Conservation (phyloP, 2,329 filamentous ascomycete genomes). For the Trichoderma sp. region DNA sequence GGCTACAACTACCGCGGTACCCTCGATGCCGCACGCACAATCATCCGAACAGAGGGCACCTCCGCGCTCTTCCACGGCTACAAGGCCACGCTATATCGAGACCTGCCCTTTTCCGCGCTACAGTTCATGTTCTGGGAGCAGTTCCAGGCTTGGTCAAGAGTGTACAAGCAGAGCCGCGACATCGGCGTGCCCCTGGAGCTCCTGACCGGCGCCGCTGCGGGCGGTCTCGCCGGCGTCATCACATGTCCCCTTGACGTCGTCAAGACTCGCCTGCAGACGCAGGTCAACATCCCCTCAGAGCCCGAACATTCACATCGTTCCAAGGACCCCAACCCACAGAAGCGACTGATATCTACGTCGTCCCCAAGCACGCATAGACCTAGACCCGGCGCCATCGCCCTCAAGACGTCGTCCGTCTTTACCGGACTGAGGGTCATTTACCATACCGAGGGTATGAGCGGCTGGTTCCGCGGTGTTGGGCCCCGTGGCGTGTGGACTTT, state of each 20-base stretch:
- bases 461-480: constrained; percentile 93
- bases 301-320: constrained; percentile 29
- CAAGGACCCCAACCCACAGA: constrained; percentile 51
- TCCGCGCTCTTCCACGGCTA: constrained; percentile 94
- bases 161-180: constrained; percentile 76
- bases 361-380: constrained; percentile 82
- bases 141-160: constrained; percentile 77
- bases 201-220: constrained; percentile 83
- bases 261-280: constrained; percentile 94
- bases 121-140: constrained; percentile 99
- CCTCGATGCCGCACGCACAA: constrained; percentile 80
- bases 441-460: constrained; percentile 79
- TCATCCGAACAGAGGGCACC: constrained; percentile 78
- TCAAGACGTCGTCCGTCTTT: constrained; percentile 88
- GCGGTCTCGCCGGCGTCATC: constrained; percentile 88
- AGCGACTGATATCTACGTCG: constrained; percentile 82
- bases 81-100: constrained; percentile 90
- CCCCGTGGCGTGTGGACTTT: constrained; percentile 95
- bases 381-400: constrained; percentile 72
- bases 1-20: constrained; percentile 96
- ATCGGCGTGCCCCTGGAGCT: constrained; percentile 87
- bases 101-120: constrained; percentile 91
- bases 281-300: constrained; percentile 52
- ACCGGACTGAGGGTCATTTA: constrained; percentile 87
- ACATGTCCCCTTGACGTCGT: constrained; percentile 97